Evolutionary conservation across 208 protist genomes (phyloP).

Genomic region (Phytomonas francai): DNA sequence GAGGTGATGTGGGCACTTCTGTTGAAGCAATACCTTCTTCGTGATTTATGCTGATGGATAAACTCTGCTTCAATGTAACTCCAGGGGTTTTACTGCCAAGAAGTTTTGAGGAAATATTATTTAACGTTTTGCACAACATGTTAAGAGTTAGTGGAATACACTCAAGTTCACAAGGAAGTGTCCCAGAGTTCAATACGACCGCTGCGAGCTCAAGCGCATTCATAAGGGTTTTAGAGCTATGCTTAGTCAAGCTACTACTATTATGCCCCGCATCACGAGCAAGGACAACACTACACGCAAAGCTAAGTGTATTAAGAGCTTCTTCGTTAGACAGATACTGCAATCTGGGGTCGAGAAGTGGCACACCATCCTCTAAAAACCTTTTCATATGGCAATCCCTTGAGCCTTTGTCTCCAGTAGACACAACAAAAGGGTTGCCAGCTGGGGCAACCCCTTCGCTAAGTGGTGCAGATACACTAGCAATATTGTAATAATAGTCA

Average conservation of each 20-base stretch:
- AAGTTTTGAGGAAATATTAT: conserved; percentile 42
- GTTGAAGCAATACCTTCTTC: conserved; percentile 3
- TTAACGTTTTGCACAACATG: neutral
- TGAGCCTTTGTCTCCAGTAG: neutral
- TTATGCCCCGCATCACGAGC: conserved; percentile 29
- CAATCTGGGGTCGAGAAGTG: neutral
- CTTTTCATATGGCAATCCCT: neutral
- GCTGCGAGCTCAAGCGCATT: conserved; percentile 49
- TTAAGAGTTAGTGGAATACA: neutral
- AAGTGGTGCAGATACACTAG: neutral
- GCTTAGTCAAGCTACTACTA: conserved; percentile 15
- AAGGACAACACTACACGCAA: conserved; percentile 33
- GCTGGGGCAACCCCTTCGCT: neutral
- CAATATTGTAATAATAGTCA: neutral
- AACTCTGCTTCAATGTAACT: neutral
- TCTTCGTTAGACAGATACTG: conserved; percentile 22
- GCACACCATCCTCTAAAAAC: neutral
- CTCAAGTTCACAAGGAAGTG: conserved; percentile 37
- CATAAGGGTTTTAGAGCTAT: conserved; percentile 17
- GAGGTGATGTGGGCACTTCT: neutral
- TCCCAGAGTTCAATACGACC: conserved; percentile 39
- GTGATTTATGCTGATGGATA: neutral
- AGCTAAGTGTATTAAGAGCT: conserved; percentile 38
- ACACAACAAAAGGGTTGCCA: neutral
- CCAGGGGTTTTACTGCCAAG: conserved; percentile 20